Evolutionary conservation across 2,329 filamentous ascomycete species (phyloP), one percentile per base, ranked within the genome.

Genomic region (Talaromyces sp.): DNA sequence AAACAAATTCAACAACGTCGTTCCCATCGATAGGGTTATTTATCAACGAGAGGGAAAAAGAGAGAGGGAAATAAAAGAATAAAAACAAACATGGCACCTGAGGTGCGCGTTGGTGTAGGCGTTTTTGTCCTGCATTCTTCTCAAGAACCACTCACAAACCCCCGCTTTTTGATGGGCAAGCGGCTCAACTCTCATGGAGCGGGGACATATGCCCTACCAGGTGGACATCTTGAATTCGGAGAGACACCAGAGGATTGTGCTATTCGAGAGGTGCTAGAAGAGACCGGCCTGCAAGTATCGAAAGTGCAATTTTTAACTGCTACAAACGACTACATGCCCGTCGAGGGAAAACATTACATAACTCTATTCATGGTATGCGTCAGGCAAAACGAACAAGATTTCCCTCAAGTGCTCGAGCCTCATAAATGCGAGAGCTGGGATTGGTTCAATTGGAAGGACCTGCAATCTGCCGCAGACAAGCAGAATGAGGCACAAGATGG

Each of bases 201-300:
- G 82, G 85, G 82, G 1, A 85, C 81, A 0, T 84, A 81, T 73
- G 85, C 85, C 52, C 81, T 90, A 13, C 88, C 89, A 0, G 89
- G 89, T 21, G 89, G 89, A 0, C 88, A 93, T 65, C 80, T 92
- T 15, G 89, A 93, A 61, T 81, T 82, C 58, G 81, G 82, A 61
- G 89, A 93, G 68, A 77, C 77, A 1, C 79, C 84, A 33, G 77
- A 84, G 19, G 69, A 72, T 0, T 91, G 88, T 59, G 87, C 88
- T 0, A 79, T 74, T 48, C 81, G 89, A 3, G 89, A 93, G 71
- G 77, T 82, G 0, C 67, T 83, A 0, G 89, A 93, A 68, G 89
- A 93, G 67, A 90, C 89, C 0, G 86, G 81, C 0, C 76, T 91
- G 0, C 65, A 71, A 0, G 76, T 91, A 1, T 75, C 70, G 1